A percentile compares a stretch with the other conserved stretches of the same genome.
These are phyloP conservation scores for Mycocentrospora acerina DNA, from an alignment of 2,329 filamentous ascomycete species.

Conservation along the genomic window DNA sequence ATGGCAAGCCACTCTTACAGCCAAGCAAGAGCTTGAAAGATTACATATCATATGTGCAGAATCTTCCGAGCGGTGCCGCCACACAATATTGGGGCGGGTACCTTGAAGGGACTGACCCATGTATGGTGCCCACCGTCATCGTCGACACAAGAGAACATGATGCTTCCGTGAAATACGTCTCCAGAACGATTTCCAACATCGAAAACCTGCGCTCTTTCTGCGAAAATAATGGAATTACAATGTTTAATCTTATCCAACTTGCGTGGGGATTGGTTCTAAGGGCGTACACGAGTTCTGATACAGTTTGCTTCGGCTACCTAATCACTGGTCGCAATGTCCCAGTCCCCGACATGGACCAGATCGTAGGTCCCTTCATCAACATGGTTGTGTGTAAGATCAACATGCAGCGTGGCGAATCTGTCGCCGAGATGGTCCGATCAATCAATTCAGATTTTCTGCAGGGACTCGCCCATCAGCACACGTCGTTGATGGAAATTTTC, in stretches of 20 bases:
- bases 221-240: slow-evolving; percentile 10
- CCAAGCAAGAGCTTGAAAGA: too few relatives aligned
- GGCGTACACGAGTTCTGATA: slow-evolving; percentile 6
- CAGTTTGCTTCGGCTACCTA: slow-evolving; percentile 24
- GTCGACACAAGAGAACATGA: slow-evolving; percentile 10
- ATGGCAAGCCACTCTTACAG: too few relatives aligned
- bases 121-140: too few relatives aligned
- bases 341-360: slow-evolving; percentile 44
- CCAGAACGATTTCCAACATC: too few relatives aligned
- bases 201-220: slow-evolving; percentile 9
- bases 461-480: background rate
- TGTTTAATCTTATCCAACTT: slow-evolving; percentile 12
- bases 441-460: slow-evolving; percentile 7
- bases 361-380: slow-evolving; percentile 46
- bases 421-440: slow-evolving; percentile 2
- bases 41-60: too few relatives aligned
- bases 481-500: too few relatives aligned
- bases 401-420: background rate
- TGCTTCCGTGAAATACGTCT: slow-evolving; percentile 6
- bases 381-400: slow-evolving; percentile 23
- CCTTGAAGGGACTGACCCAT: too few relatives aligned
- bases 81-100: slow-evolving; percentile 14
- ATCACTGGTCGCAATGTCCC: slow-evolving; percentile 38
- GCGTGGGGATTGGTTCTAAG: slow-evolving; percentile 20
- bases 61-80: too few relatives aligned